phyloP scores from a whole-genome alignment of 139 green algal species.

The Coelastrella sp. region DNA sequence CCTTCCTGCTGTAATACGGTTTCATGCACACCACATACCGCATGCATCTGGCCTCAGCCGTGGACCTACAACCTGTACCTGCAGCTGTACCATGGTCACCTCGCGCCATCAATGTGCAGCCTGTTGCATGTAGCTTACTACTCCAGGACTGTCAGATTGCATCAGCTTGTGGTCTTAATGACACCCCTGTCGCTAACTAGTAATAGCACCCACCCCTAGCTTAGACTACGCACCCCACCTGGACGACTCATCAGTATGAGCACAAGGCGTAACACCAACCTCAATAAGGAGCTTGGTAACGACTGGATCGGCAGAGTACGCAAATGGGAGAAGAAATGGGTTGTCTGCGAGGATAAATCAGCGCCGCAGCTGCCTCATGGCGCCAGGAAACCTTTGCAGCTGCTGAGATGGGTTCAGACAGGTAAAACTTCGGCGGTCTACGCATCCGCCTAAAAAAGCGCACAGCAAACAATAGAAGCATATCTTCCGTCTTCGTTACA shows the following conservation, averaged over 20 bases:
- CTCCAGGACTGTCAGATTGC: too few relatives aligned
- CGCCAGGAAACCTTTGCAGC: constrained; percentile 19
- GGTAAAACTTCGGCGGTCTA: background rate
- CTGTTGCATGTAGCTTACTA: too few relatives aligned
- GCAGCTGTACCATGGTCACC: too few relatives aligned
- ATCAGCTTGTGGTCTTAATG: background rate
- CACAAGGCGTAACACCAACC: constrained; percentile 23
- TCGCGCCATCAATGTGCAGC: too few relatives aligned
- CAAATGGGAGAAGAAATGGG: constrained; percentile 52
- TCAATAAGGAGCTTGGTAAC: constrained; percentile 29
- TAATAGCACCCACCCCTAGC: background rate
- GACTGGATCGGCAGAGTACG: constrained; percentile 51
- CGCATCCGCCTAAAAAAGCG: too few relatives aligned
- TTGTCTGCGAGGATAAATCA: constrained; percentile 28
- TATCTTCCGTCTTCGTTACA: background rate
- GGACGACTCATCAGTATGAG: background rate
- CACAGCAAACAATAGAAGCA: background rate
- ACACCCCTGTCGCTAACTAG: background rate
- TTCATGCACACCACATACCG: too few relatives aligned
- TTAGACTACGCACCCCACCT: background rate
- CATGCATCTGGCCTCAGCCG: too few relatives aligned
- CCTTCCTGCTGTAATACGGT: too few relatives aligned
- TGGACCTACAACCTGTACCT: too few relatives aligned
- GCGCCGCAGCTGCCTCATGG: background rate
- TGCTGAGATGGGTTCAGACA: constrained; percentile 62